Evolutionary conservation across 176 grass and related monocot genomes (phyloP), one percentile per base, ranked within the genome.

Genomic region (Microstegium vimineum): DNA sequence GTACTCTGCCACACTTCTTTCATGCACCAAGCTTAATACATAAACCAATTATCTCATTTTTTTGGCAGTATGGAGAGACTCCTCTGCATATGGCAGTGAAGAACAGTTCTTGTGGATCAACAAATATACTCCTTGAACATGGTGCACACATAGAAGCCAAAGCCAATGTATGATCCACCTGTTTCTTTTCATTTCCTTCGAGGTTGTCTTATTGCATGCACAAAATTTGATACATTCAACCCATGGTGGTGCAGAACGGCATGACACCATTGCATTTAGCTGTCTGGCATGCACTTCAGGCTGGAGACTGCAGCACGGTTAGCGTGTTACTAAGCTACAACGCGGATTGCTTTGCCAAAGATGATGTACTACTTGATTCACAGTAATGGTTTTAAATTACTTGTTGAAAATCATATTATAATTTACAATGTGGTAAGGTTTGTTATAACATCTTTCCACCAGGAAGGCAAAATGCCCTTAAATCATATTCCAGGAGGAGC

Each of bases 181-280:
- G 41, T 72, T 63, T 79, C 37, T n/a, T 71, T 86, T 49, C 8
- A 64, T 33, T 82, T 64, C 47, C 16, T 30, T 34, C 26, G 30
- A 34, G 46, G 7, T 14, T 69, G 10, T 18, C 49, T 40, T 26
- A 67, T 1, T 15, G 31, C 4, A 68, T 37, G 20, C 42, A 36
- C 28, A 62, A 30, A 26, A 65, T 73, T 69, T 79, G n/a, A 78
- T 61, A 27, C 78, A 35, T 66, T 82, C n/a, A 62, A 72, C 66
- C 15, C 68, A 62, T 68, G 40, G 34, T 93, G 71, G 72, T 91
- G 84, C 85, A 99, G 96, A 99, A 99, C 57, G 96, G 96, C 72
- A 99, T 99, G 96, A 93, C 92, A 45, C 93, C 96, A 22, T 75
- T 99, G 73, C 96, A 99, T 86, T 86, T 99, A 76, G 96, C 93